phyloP scores from a whole-genome alignment of 2,329 filamentous ascomycete species.

The Colletotrichum siamense region DNA sequence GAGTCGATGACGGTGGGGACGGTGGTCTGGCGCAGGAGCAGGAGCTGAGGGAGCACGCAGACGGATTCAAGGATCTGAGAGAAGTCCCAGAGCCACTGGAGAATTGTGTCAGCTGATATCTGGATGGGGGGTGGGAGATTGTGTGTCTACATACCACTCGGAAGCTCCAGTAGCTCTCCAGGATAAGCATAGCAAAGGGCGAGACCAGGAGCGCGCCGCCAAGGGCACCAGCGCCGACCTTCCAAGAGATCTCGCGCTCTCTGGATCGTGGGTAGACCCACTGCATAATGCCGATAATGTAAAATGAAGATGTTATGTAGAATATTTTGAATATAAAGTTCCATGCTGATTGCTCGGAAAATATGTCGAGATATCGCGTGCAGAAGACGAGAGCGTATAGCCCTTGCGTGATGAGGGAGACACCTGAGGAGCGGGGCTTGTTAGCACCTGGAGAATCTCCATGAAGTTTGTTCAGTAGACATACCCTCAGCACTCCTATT shows the following conservation, averaged over 20 bases:
- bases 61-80: slow-evolving; percentile 92
- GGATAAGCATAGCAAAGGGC: slow-evolving; percentile 75
- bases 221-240: slow-evolving; percentile 76
- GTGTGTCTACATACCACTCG: slow-evolving; percentile 47
- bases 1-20: slow-evolving; percentile 96
- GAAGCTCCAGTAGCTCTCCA: slow-evolving; percentile 59
- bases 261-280: slow-evolving; percentile 85
- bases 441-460: slow-evolving; percentile 12
- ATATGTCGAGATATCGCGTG: slow-evolving; percentile 86
- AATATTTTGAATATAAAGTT: slow-evolving; percentile 88
- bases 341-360: slow-evolving; percentile 63
- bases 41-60: slow-evolving; percentile 87
- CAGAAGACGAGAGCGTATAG: slow-evolving; percentile 88
- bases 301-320: slow-evolving; percentile 83
- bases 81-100: slow-evolving; percentile 82
- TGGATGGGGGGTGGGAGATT: not conserved
- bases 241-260: slow-evolving; percentile 93
- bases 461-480: slow-evolving; percentile 5
- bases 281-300: slow-evolving; percentile 89
- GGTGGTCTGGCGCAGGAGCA: slow-evolving; percentile 91
- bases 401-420: slow-evolving; percentile 89
- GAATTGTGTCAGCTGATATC: not conserved
- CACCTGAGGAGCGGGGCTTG: slow-evolving; percentile 56
- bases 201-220: slow-evolving; percentile 69
- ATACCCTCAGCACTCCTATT: slow-evolving; percentile 86